These are phyloP conservation scores for Scutellaria barbata DNA, from an alignment of 257 asterid genomes.

Conservation along the genomic window DNA sequence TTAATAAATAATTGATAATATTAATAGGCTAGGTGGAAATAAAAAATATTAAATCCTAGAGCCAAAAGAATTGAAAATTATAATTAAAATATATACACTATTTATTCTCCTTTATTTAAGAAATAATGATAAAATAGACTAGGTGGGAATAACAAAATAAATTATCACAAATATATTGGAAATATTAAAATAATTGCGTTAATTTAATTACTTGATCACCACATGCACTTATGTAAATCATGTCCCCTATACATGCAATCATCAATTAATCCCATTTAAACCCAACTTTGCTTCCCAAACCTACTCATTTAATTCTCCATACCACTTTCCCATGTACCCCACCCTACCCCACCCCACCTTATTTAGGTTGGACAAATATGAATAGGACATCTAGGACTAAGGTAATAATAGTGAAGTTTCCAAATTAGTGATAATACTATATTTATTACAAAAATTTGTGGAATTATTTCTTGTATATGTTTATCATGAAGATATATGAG, in stretches of 20 bases:
- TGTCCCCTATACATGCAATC: slow-evolving; percentile 38
- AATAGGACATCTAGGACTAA: slow-evolving; percentile 22
- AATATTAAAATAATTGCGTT: neutral
- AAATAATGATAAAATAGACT: neutral
- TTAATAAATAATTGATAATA: too few species aligned
- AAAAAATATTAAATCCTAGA: too few species aligned
- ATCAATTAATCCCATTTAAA: slow-evolving; percentile 43
- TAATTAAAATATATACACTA: too few species aligned
- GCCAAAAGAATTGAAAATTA: too few species aligned
- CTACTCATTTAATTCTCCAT: slow-evolving; percentile 44
- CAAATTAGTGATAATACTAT: neutral
- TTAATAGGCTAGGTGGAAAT: too few species aligned
- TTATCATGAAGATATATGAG: neutral
- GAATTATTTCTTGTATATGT: neutral
- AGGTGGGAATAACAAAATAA: neutral
- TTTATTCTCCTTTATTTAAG: too few species aligned
- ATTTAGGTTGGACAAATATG: neutral
- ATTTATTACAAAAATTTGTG: too few species aligned
- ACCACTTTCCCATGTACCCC: slow-evolving; percentile 35
- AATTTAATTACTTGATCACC: slow-evolving; percentile 23
- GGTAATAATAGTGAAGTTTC: neutral
- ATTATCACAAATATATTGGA: too few species aligned
- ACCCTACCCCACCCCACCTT: slow-evolving; percentile 33
- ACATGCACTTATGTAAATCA: slow-evolving; percentile 29
- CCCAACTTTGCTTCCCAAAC: slow-evolving; percentile 39